Evolutionary conservation across 208 protist species (phyloP).

Genomic region (Trypanosoma cruzi): DNA sequence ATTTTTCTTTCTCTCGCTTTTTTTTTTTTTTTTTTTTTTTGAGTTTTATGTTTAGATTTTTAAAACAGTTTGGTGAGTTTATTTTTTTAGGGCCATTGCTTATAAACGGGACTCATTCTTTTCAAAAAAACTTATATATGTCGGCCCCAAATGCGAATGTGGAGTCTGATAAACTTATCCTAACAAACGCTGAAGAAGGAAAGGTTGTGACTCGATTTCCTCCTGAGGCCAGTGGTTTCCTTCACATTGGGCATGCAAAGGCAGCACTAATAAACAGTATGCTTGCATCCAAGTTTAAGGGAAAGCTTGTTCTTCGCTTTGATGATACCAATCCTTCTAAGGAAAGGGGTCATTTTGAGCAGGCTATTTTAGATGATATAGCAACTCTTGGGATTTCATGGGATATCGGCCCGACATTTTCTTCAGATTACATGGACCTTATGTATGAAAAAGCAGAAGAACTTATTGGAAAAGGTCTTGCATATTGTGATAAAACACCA

Average conservation of each 20-base stretch:
- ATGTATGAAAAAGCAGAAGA: constrained; percentile 91
- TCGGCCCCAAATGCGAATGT: constrained; percentile 14
- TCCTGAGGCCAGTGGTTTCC: constrained; percentile 97
- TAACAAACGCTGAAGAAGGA: constrained; percentile 85
- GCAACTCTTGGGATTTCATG: constrained; percentile 90
- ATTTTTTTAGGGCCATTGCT: constrained; percentile 70
- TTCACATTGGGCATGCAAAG: constrained; percentile 99
- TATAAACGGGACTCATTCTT: constrained; percentile 65
- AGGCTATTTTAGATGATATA: constrained; percentile 96
- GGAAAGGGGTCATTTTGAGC: constrained; percentile 97
- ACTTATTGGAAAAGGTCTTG: constrained; percentile 91
- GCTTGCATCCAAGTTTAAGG: constrained; percentile 96
- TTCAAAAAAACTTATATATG: not conserved
- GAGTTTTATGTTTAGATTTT: constrained; percentile 50
- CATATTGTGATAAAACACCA: constrained; percentile 98
- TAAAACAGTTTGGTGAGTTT: constrained; percentile 46
- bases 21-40: constrained; percentile 35
- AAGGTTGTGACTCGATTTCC: constrained; percentile 97
- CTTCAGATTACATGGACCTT: constrained; percentile 98
- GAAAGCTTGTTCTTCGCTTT: constrained; percentile 98
- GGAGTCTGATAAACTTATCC: constrained; percentile 72
- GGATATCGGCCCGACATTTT: constrained; percentile 92
- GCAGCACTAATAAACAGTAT: constrained; percentile 98
- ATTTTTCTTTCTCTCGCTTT: constrained; percentile 27
- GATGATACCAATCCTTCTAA: constrained; percentile 99